Evolutionary conservation across 768 basidiomycete genomes (phyloP).

Genomic region (Chiua virens): DNA sequence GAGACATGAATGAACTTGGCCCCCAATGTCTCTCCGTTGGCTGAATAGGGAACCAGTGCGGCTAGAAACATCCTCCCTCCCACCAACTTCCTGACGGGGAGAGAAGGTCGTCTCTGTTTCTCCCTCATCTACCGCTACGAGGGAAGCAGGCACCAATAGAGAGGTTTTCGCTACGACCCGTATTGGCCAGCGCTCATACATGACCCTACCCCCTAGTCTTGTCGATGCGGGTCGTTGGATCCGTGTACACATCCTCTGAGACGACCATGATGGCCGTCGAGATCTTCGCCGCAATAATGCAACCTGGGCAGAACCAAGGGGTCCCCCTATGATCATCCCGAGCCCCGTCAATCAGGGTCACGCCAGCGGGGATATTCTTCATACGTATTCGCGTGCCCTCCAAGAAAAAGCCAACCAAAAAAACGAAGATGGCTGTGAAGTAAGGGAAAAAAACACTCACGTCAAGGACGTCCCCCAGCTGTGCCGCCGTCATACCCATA

Average conservation of each 20-base stretch:
- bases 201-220: conserved; percentile 1
- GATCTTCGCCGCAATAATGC: conserved; percentile 19
- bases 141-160: conserved; percentile 3
- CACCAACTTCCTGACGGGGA: conserved; percentile 1
- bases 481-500: conserved; percentile 25
- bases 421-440: not conserved
- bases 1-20: not conserved
- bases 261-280: conserved; percentile 1
- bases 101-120: conserved; percentile 4
- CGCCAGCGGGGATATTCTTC: conserved; percentile 4
- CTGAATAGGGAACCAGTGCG: conserved; percentile 9
- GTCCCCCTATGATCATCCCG: conserved; percentile 4
- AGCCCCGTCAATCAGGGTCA: conserved; percentile 18
- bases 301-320: not conserved
- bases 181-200: not conserved
- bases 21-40: not conserved
- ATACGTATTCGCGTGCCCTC: not conserved
- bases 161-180: not conserved
- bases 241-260: conserved; percentile 2
- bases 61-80: not conserved
- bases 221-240: conserved; percentile 14
- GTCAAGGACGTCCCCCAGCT: conserved; percentile 34
- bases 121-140: not conserved
- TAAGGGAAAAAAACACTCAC: conserved; percentile 21
- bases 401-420: not conserved